Conservation (phyloP, 2,329 filamentous ascomycete species). For the Teratosphaeria gauchensis region DNA sequence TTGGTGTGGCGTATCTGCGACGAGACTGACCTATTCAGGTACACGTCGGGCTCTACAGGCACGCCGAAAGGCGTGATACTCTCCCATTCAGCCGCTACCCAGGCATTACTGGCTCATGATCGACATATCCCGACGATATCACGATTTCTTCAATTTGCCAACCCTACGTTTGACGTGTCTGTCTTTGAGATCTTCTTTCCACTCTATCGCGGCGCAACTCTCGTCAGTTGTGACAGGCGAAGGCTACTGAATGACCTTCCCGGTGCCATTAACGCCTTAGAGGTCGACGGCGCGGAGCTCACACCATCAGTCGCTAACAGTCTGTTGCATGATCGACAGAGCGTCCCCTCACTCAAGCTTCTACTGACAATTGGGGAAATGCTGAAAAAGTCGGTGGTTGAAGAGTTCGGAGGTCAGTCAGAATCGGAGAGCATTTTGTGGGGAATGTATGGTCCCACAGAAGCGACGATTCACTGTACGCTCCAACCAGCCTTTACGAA, state of each 20-base stretch:
- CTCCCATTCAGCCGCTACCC: slow-evolving; percentile 69
- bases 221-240: slow-evolving; percentile 60
- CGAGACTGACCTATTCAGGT: slow-evolving; percentile 3
- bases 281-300: slow-evolving; percentile 76
- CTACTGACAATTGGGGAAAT: slow-evolving; percentile 88
- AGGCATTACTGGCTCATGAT: slow-evolving; percentile 74
- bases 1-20: not conserved
- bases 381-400: slow-evolving; percentile 67
- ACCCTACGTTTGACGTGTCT: slow-evolving; percentile 87
- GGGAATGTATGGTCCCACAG: slow-evolving; percentile 92
- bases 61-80: slow-evolving; percentile 79
- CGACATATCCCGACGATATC: slow-evolving; percentile 64
- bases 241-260: slow-evolving; percentile 68
- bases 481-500: slow-evolving; percentile 54
- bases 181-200: slow-evolving; percentile 95
- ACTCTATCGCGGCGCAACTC: slow-evolving; percentile 59
- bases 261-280: slow-evolving; percentile 51
- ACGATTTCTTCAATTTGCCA: slow-evolving; percentile 83
- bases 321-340: slow-evolving; percentile 56
- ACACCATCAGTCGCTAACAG: slow-evolving; percentile 81
- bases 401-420: slow-evolving; percentile 61
- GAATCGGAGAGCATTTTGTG: slow-evolving; percentile 57
- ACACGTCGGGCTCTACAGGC: slow-evolving; percentile 46
- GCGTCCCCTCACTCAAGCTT: slow-evolving; percentile 58
- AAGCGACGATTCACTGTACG: slow-evolving; percentile 85